Base-by-base conservation (phyloP, 495 filamentous ascomycete species). In the Lichenothelia convexa region DNA sequence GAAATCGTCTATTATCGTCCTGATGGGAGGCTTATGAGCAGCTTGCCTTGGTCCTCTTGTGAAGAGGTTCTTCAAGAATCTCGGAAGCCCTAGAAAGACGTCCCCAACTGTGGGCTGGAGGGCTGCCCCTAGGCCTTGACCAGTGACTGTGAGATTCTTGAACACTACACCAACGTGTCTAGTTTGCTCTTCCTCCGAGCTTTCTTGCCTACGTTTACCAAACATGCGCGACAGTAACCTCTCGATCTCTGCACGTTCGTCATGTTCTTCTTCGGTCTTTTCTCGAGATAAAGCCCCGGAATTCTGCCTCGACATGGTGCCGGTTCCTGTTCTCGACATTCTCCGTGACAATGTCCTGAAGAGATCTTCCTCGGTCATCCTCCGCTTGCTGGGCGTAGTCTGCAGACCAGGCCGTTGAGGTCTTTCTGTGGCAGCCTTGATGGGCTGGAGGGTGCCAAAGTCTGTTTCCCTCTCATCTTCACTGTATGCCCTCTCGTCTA, bases 81-180 rank as follows among this genome's bases (percentile, higher is more conserved):
- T 42, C n/a, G 73, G 67, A 5, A 75, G 35, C 2, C 55, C 70
- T 12, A 80, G 46, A 42, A 78, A 70, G 7, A 78, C 50, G 41
- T 79, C 77, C 12, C 70, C 67, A 32, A 75, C 66, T 0, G 67
- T 71, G 5, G 72, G 71, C 41, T 80, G 74, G 13, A 81, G 52
- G 1, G 67, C 67, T 21, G 78, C 73, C 11, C 77, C 78, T 5
- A 79, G 51, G 2, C 76, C 75, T 43, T 69, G 59, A 0, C 78
- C 78, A 44, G 71, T 73, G 18, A 82, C 75, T 0, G 68, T 76
- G 8, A 48, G 42, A 38, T 54, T 41, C 34, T 56, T 54, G 42
- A 52, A 58, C 19, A 56, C 40, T 13, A 59, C 52, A 17, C 56
- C 55, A 13, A 50, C 30, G 41, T 59, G 56, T 24, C 56, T 31